Evolutionary conservation across 1,284 basidiomycete genomes (phyloP), one percentile per base, ranked within the genome.

Genomic region (Grifola frondosa): DNA sequence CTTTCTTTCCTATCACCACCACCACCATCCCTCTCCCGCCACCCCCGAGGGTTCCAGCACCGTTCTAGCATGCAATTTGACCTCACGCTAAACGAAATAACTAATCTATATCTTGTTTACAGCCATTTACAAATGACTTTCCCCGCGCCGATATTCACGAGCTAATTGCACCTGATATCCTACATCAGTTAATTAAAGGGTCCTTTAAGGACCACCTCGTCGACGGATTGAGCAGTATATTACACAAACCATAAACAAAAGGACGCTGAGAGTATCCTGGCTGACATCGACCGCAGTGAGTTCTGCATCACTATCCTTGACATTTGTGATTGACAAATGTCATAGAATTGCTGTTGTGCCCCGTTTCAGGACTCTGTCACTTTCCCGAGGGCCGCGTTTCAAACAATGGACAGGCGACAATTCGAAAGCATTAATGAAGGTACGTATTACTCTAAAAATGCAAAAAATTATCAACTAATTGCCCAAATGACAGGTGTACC

Each of bases 401-500:
- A 42, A 46, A 11, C 53, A 57, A 19, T 57, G 56, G 56, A 57
- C 54, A 1, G 56, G 56, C 0, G 31, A 58, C 17, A 46, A 56
- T 24, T 54, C 52, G 1, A 54, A 54, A 21, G 56, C 48, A 0
- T 17, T 58, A 4, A 57, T 57, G 56, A 57, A 55, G 48, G 53
- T 50, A 16, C n/a, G 36, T 37, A 5, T 17, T 12, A 21, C 6
- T 13, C 31, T n/a, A 7, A 5, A 7, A 16, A 9, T 19, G 9
- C 6, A 15, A 21, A 13, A 30, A 4, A 15, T 5, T 16, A 26
- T 2, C 19, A 25, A 21, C 8, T 34, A 17, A 37, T 23, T 7
- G 8, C n/a, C 2, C 12, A 2, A 17, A 6, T 15, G 10, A 6
- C 17, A 55, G 46, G 46, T 54, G 0, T 53, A 44, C 17, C 17